Conservation (phyloP, 2,329 filamentous ascomycete genomes). For the Acarospora socialis region DNA sequence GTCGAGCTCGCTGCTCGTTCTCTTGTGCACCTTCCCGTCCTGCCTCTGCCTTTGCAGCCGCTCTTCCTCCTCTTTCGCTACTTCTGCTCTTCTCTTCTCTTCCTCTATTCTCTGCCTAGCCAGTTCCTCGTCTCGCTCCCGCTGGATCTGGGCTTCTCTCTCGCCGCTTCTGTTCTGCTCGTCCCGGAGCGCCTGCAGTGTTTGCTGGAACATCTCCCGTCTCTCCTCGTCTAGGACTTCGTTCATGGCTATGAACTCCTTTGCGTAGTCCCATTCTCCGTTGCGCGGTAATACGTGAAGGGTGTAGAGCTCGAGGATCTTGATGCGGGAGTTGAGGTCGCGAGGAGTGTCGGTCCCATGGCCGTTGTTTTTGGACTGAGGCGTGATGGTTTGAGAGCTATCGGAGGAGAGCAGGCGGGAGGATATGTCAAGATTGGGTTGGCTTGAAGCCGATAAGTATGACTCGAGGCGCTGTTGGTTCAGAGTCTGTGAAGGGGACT, state of each 20-base stretch:
- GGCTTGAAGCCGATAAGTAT: slow-evolving; percentile 65
- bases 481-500: slow-evolving; percentile 65
- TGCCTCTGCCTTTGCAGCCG: slow-evolving; percentile 25
- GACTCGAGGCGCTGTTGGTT: slow-evolving; percentile 82
- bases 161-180: slow-evolving; percentile 63
- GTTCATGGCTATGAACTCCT: slow-evolving; percentile 75
- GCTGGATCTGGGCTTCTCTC: slow-evolving; percentile 46
- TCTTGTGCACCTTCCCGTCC: slow-evolving; percentile 31
- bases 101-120: slow-evolving; percentile 30
- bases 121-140: slow-evolving; percentile 43
- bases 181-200: slow-evolving; percentile 68
- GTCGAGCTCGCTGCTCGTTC: slow-evolving; percentile 51
- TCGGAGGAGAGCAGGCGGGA: slow-evolving; percentile 41
- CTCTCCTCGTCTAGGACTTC: slow-evolving; percentile 85
- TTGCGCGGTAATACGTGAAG: slow-evolving; percentile 89
- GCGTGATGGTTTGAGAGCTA: slow-evolving; percentile 12
- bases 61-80: slow-evolving; percentile 23
- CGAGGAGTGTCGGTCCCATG: slow-evolving; percentile 68
- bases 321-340: slow-evolving; percentile 70
- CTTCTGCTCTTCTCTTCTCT: slow-evolving; percentile 29
- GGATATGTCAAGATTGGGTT: slow-evolving; percentile 58
- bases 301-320: slow-evolving; percentile 89
- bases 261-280: slow-evolving; percentile 89
- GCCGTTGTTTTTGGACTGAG: slow-evolving; percentile 22
- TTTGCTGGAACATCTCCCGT: slow-evolving; percentile 75